A percentile compares a stretch with the other conserved stretches of the same genome.
Conservation (phyloP, 257 asterid genomes). For the Parsonsia alboflavescens region DNA sequence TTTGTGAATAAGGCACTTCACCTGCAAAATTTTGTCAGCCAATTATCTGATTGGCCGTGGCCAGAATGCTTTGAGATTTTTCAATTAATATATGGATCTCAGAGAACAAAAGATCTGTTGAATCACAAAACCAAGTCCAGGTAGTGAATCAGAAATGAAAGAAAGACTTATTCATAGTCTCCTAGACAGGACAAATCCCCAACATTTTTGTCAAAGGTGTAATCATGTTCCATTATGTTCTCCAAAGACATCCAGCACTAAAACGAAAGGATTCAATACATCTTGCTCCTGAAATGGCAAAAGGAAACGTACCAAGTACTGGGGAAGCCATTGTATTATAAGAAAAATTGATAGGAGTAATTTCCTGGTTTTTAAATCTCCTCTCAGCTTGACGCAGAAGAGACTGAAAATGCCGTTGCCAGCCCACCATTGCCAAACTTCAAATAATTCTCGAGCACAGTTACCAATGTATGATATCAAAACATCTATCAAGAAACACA, state of each 20-base stretch:
- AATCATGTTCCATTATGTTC: background rate
- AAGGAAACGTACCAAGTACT: conserved; percentile 39
- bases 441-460: conserved; percentile 10
- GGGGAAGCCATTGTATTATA: conserved; percentile 50
- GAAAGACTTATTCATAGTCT: background rate
- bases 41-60: conserved; percentile 4
- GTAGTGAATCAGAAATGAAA: background rate
- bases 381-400: conserved; percentile 54
- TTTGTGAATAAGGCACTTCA: conserved; percentile 33
- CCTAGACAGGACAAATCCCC: background rate
- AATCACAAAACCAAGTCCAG: background rate
- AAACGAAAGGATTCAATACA: background rate
- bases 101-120: background rate
- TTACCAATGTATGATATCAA: background rate
- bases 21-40: conserved; percentile 39
- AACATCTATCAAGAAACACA: background rate
- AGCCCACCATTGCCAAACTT: conserved; percentile 51
- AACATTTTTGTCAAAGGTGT: background rate
- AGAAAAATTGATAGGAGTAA: conserved; percentile 36
- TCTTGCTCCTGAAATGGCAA: background rate
- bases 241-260: background rate
- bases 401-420: conserved; percentile 71
- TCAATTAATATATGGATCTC: background rate
- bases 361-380: conserved; percentile 40
- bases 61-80: conserved; percentile 8